These are phyloP conservation scores for Fusarium clavum DNA, from an alignment of 2,329 filamentous ascomycete species.

Conservation along the genomic window DNA sequence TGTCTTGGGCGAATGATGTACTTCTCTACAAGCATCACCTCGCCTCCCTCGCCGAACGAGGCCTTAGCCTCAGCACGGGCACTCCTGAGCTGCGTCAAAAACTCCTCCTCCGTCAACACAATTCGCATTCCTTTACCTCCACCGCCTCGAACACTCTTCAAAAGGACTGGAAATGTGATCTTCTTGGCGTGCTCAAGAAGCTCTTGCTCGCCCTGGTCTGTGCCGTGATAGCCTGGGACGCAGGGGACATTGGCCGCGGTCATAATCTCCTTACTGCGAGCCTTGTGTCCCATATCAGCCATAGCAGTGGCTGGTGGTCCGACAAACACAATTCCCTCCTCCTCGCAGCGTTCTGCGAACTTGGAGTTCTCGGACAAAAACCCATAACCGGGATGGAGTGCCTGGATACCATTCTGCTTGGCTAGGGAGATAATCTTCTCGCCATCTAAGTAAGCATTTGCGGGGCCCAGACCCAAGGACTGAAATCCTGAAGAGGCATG, in stretches of 20 bases:
- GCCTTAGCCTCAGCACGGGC: conserved; percentile 81
- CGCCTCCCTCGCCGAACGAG: conserved; percentile 82
- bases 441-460: conserved; percentile 91
- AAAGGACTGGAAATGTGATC: conserved; percentile 75
- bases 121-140: conserved; percentile 89
- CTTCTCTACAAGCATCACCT: conserved; percentile 86
- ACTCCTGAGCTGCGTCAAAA: conserved; percentile 75
- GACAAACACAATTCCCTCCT: conserved; percentile 93
- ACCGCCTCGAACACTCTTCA: conserved; percentile 84
- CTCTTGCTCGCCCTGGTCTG: conserved; percentile 76
- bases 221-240: conserved; percentile 94
- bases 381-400: conserved; percentile 95
- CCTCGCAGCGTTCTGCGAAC: conserved; percentile 88
- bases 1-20: conserved; percentile 84
- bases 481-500: conserved; percentile 88
- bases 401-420: conserved; percentile 86
- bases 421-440: conserved; percentile 91
- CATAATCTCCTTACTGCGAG: conserved; percentile 96
- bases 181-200: conserved; percentile 77
- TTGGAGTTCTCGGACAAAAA: conserved; percentile 94
- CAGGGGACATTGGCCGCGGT: conserved; percentile 92
- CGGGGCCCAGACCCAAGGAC: conserved; percentile 83
- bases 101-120: conserved; percentile 75
- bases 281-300: conserved; percentile 93
- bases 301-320: conserved; percentile 87